Evolutionary conservation across 495 filamentous ascomycete species (phyloP), one percentile per base, ranked within the genome.

Genomic region (Xylaria intraflava): DNA sequence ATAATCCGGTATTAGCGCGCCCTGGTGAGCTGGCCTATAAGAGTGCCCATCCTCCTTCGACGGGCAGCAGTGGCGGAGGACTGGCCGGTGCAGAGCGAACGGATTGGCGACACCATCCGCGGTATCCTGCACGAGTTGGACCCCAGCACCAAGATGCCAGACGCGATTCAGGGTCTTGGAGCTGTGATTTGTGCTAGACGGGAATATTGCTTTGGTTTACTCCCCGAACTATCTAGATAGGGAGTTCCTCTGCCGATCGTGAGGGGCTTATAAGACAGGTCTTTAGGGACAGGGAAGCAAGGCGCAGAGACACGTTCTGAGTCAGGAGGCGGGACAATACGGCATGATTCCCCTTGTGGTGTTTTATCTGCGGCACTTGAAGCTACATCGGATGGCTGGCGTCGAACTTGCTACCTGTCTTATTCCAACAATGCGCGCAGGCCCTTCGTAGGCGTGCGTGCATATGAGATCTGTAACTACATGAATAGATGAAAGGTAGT

Each of bases 161-260:
- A 45, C 29, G 53, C 36, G 1, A 24, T 55, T 26, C 44, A 49
- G 40, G 53, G 53, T 7, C 16, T 55, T 2, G 53, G 53, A 2
- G 53, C 53, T 11, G 53, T 55, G 19, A 55, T n/a, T 55, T 20
- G 36, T 45, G 2, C 49, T 55, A 10, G 41, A 55, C 46, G 43
- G 47, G 43, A 23, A 49, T n/a, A 31, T 55, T 10, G 46, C 45
- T n/a, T 22, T 55, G 17, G 53, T 43, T 27, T 55, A 27, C 53
- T 55, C 22, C 53, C 53, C 1, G 49, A 55, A 27, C 46, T n/a
- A n/a, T n/a, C n/a, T n/a, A n/a, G n/a, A n/a, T 55, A 17, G 84
- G 84, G 14, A 71, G 69, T 60, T 75, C 76, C 53, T 79, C 78
- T 20, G 47, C 47, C 24, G 47, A 49, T 40, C 35, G 47, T 1